A percentile compares a stretch with the other conserved stretches of the same genome.
phyloP scores from a whole-genome alignment of 495 filamentous ascomycete species.

The Astrothelium subdiscretum region DNA sequence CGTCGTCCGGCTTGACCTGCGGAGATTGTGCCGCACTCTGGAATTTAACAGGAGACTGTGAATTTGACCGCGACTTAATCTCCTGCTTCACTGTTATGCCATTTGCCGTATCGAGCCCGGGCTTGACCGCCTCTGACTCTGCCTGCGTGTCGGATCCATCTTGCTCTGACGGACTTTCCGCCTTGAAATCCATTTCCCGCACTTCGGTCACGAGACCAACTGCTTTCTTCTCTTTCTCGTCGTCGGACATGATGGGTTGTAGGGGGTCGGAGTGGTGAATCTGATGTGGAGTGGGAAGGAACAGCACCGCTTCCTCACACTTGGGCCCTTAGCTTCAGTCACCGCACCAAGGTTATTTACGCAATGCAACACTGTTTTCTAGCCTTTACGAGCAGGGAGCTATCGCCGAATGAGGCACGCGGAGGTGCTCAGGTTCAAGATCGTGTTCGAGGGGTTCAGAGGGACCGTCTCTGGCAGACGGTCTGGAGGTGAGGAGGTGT shows the following conservation, averaged over 20 bases:
- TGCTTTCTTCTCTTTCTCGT: constrained; percentile 18
- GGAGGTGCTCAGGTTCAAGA: not conserved
- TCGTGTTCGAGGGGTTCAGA: not conserved
- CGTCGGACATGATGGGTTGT: constrained; percentile 24
- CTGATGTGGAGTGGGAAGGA: constrained; percentile 6
- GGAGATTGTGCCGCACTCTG: constrained; percentile 27
- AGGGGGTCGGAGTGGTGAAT: constrained; percentile 3
- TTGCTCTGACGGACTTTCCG: constrained; percentile 14
- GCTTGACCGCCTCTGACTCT: constrained; percentile 5
- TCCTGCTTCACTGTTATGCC: not conserved
- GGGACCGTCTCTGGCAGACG: no score
- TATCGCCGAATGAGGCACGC: not conserved
- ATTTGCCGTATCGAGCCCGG: constrained; percentile 9
- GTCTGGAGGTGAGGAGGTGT: no score
- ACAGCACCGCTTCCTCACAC: not conserved
- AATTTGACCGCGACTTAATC: constrained; percentile 1
- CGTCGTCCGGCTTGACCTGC: constrained; percentile 23
- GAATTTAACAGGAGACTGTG: constrained; percentile 34
- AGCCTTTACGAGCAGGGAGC: not conserved
- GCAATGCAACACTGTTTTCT: not conserved
- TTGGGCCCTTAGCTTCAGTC: not conserved
- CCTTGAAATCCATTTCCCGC: constrained; percentile 23
- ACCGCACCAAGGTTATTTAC: not conserved
- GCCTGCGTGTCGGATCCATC: constrained; percentile 12
- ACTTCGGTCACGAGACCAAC: constrained; percentile 22